Conservation (phyloP, 1,139 yeast genomes). For the Geotrichum europaeum region DNA sequence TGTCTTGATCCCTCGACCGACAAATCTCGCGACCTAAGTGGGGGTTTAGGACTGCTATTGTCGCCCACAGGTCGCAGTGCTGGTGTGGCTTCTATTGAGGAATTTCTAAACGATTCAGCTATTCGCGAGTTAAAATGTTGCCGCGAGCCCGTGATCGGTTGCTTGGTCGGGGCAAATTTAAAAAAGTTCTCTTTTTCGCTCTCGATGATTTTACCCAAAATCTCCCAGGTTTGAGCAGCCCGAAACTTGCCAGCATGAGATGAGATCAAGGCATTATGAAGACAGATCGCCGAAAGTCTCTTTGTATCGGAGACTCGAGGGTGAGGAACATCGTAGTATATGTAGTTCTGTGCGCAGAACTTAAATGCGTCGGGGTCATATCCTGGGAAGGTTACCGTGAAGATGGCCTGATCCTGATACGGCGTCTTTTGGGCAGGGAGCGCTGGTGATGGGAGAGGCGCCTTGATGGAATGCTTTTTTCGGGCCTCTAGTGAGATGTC, state of each 20-base stretch:
- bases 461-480: not conserved
- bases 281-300: constrained; percentile 46
- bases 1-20: constrained; percentile 7
- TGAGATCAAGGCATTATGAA: constrained; percentile 55
- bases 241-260: constrained; percentile 47
- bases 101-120: constrained; percentile 16
- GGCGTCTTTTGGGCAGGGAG: constrained; percentile 1
- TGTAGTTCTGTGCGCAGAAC: constrained; percentile 31
- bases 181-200: constrained; percentile 38
- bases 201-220: constrained; percentile 51
- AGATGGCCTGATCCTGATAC: constrained; percentile 14
- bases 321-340: constrained; percentile 21
- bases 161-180: constrained; percentile 12
- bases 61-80: constrained; percentile 12
- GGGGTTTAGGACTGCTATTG: not conserved
- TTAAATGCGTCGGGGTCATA: constrained; percentile 27
- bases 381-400: constrained; percentile 31
- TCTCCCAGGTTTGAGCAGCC: constrained; percentile 65
- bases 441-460: constrained; percentile 4
- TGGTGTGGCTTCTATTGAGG: constrained; percentile 17
- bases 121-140: constrained; percentile 17
- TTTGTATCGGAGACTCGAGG: constrained; percentile 37
- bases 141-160: constrained; percentile 10
- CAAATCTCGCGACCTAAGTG: not conserved
- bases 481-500: constrained; percentile 5